Evolutionary conservation across 768 basidiomycete species (phyloP), one percentile per base, ranked within the genome.

Genomic region (Termitomyces sp.): DNA sequence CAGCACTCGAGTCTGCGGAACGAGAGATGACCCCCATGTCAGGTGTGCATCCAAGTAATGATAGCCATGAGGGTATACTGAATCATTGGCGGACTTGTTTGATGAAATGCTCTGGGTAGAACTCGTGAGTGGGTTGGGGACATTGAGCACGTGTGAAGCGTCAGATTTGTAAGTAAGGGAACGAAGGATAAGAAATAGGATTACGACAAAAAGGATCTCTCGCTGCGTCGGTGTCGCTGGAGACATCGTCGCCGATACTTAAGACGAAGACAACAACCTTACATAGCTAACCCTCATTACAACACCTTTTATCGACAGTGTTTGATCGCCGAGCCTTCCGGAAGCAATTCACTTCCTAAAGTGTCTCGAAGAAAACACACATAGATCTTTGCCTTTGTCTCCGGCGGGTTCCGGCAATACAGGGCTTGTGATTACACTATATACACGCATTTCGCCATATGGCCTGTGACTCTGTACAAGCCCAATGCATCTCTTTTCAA

Each of bases 1-100:
- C 3, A 93, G 71, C 3, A 94, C 75, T 51, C 79, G 79, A 5
- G 94, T 92, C 45, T 77, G 66, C 1, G 85, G 85, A 5, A 86
- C 71, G 26, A 60, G 60, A 0, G 63, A 67, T 5, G 64, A 49
- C 1, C 63, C 56, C 80, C 79, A 83, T 1, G 73, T 69, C 24
- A 80, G 55, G n/a, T 69, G 68, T 18, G 69, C 70, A 32, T 66
- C 60, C 46, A 64, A 60, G 8, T 30, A 38, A 33, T 61, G 64
- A 24, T 62, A 59, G 16, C 48, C 48, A 14, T 53, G 55, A 30
- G 43, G 56, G 48, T 49, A 59, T 47, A 55, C 35, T 36, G 52
- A 38, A 22, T 59, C 40, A 35, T 48, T 61, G 45, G 55, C 33
- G 45, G 38, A 47, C 43, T 61, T 52, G 53, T 50, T 14, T 14